Evolutionary conservation across 345 rosid species (phyloP), one percentile per base, ranked within the genome.

Genomic region (Populus davidiana): DNA sequence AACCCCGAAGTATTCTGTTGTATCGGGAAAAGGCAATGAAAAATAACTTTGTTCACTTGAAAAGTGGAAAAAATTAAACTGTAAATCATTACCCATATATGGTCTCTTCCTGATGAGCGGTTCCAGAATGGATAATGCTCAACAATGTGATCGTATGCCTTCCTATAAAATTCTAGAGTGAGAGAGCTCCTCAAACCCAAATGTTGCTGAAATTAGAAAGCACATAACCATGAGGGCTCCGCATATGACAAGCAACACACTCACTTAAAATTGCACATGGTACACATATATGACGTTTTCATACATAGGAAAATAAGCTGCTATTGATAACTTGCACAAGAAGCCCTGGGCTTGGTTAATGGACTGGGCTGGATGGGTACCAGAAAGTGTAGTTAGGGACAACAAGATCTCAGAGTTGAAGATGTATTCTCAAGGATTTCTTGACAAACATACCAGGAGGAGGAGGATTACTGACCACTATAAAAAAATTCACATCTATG

Each of bases 101-200:
- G 99, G 82, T 95, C 99, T 89, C 86, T 88, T 65, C 99, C 99
- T 56, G 88, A 85, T 70, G 98, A 86, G 65, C 88, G 93, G 81
- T 90, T 93, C 99, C 99, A 95, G 79, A 81, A 92, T 35, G 99
- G 90, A 88, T 89, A 88, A 69, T 86, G 84, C 84, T 84, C 89
- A 73, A 72, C 82, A 59, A 95, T 90, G 82, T 91, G 91, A 72
- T 88, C 80, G 71, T 95, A 84, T 69, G 99, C 98, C 79, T 83
- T 86, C 85, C 82, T 86, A 82, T 95, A 95, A 85, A 81, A 91
- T 78, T 95, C 98, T 85, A 95, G 84, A 61, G 99, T 91, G 67
- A 95, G 87, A 72, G 96, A 93, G 85, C 99, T 95, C 92, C 99
- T 88, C 83, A 93, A 75, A 66, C 98, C 89, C 81, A 6, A 69